Evolutionary conservation across 768 basidiomycete species (phyloP).

Genomic region (Suillus plorans): DNA sequence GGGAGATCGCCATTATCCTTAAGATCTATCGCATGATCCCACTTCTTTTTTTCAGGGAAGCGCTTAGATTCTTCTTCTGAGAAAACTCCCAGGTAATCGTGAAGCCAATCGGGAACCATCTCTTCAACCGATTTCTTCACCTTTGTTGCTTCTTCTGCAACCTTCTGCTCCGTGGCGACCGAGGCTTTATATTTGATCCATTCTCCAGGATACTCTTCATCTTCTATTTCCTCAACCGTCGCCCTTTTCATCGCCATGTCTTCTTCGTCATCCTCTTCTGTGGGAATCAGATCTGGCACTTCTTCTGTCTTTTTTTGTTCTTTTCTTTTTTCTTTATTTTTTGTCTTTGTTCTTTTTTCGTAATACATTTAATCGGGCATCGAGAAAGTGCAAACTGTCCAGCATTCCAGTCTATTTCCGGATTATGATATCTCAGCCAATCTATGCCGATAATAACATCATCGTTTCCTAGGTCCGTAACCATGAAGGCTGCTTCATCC

Average conservation of each 20-base stretch:
- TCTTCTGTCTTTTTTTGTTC: background rate
- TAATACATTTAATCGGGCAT: background rate
- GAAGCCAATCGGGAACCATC: background rate
- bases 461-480: background rate
- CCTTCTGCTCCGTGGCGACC: background rate
- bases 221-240: background rate
- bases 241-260: rapidly evolving
- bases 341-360: background rate
- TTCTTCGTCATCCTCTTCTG: background rate
- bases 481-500: background rate
- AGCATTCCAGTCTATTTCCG: background rate
- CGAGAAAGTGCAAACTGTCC: background rate
- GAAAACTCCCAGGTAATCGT: background rate
- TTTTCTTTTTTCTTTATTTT: background rate
- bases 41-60: conserved; percentile 4
- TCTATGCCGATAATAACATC: background rate
- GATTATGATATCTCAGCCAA: background rate
- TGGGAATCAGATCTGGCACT: background rate
- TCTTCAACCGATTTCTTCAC: background rate
- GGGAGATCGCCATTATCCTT: background rate
- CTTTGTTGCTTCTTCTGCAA: background rate
- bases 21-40: conserved; percentile 12
- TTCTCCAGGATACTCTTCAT: background rate
- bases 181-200: background rate
- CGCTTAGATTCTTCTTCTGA: conserved; percentile 1